Evolutionary conservation across 2,329 filamentous ascomycete genomes (phyloP).

Genomic region (Diaporthe vexans): DNA sequence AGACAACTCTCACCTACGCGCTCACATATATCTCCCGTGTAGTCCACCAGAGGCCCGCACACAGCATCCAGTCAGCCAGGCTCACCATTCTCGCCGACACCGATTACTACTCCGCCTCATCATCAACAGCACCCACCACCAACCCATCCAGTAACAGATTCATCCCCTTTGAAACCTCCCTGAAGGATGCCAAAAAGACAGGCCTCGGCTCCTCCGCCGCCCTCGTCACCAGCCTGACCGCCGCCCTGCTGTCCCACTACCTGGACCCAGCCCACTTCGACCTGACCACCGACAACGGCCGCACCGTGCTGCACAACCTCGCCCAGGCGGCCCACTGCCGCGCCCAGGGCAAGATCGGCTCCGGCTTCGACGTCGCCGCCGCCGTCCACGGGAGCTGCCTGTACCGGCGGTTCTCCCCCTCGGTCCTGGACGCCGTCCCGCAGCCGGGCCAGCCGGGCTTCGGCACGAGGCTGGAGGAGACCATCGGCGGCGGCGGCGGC

Average conservation of each 20-base stretch:
- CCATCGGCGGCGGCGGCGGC: constrained; percentile 72
- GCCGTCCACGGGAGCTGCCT: constrained; percentile 93
- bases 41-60: constrained; percentile 53
- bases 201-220: constrained; percentile 95
- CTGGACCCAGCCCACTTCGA: constrained; percentile 71
- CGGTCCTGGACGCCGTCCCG: constrained; percentile 76
- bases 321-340: constrained; percentile 95
- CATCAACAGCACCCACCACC: constrained; percentile 45
- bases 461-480: constrained; percentile 70
- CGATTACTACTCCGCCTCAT: constrained; percentile 89
- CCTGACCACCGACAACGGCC: constrained; percentile 66
- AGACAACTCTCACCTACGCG: constrained; percentile 89
- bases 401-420: constrained; percentile 93
- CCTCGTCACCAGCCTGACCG: constrained; percentile 89
- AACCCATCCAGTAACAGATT: constrained; percentile 67
- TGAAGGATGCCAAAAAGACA: constrained; percentile 90
- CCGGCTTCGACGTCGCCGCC: constrained; percentile 93
- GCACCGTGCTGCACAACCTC: constrained; percentile 85
- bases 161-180: constrained; percentile 80
- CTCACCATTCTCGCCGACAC: constrained; percentile 94
- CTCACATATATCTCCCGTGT: constrained; percentile 81
- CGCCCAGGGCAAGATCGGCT: constrained; percentile 96
- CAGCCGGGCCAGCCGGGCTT: constrained; percentile 78
- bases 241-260: constrained; percentile 82
- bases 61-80: constrained; percentile 75